A percentile compares a stretch with the other conserved stretches of the same genome.
These are phyloP conservation scores for Elsinoe fawcettii DNA, from an alignment of 2,329 filamentous ascomycete genomes.

Conservation along the genomic window DNA sequence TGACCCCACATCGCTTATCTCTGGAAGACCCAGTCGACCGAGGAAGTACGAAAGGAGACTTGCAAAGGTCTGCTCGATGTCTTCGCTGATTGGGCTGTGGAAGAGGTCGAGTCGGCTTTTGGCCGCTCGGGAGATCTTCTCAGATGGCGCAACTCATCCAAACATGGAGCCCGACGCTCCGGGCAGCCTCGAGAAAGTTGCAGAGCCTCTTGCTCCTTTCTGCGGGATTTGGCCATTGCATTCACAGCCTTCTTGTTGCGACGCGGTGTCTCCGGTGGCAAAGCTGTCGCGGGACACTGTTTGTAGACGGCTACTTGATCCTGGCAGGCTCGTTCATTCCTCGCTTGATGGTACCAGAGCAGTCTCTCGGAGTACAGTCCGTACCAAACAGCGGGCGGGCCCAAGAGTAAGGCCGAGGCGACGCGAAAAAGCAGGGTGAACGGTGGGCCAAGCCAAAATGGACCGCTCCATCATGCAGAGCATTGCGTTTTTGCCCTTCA, in stretches of 20 bases:
- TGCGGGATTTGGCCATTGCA: too few relatives aligned
- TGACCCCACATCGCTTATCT: neutral
- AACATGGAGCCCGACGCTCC: neutral
- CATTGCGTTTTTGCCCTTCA: neutral
- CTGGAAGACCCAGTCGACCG: neutral
- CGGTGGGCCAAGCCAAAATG: neutral
- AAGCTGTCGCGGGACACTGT: neutral
- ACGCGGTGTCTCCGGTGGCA: neutral
- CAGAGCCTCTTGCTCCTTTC: neutral
- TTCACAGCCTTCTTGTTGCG: neutral
- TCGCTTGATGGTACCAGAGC: neutral
- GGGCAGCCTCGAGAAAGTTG: neutral
- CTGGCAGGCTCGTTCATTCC: neutral
- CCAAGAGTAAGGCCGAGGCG: neutral
- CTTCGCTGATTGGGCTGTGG: neutral
- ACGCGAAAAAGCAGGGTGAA: conserved; percentile 5
- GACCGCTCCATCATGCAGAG: neutral
- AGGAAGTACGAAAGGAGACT: neutral
- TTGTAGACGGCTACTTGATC: neutral
- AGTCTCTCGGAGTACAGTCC: neutral
- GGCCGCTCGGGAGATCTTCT: neutral
- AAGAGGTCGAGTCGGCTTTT: neutral
- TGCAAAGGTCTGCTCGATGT: neutral
- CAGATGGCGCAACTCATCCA: neutral
- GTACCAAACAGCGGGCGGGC: neutral